Percentiles rank a stretch among this genome's conserved stretches.
These are phyloP conservation scores for Auricularia sp. DNA, from an alignment of 768 basidiomycete genomes.

Conservation along the genomic window DNA sequence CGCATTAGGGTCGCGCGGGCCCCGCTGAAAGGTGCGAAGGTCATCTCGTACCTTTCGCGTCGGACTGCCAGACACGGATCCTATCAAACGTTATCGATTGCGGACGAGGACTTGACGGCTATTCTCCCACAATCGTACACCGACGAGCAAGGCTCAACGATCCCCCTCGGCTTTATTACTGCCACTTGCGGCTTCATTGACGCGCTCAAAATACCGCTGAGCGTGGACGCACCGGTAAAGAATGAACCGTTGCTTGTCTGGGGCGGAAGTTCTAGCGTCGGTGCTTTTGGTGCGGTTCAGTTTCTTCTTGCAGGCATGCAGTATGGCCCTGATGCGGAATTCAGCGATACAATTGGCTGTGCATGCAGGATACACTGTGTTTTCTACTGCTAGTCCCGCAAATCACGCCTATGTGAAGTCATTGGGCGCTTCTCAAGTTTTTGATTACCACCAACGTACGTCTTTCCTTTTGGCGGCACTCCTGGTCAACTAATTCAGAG, in stretches of 20 bases:
- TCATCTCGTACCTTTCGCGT: no score
- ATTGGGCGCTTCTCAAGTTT: slow-evolving; percentile 9
- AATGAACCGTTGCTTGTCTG: not conserved
- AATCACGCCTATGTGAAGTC: slow-evolving; percentile 14
- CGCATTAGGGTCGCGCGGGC: no score
- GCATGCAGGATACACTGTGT: slow-evolving; percentile 12
- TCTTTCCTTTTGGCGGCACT: not conserved
- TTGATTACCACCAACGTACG: slow-evolving; percentile 7
- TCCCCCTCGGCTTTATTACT: slow-evolving; percentile 6
- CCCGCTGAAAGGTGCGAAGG: no score
- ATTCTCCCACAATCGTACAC: slow-evolving; percentile 2
- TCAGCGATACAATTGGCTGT: not conserved
- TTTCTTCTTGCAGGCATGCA: no score
- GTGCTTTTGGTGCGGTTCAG: not conserved
- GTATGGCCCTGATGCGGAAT: no score
- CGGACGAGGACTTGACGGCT: not conserved
- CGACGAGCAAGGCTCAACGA: slow-evolving; percentile 4
- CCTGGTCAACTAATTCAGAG: no score
- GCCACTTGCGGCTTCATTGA: slow-evolving; percentile 2
- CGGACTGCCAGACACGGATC: no score
- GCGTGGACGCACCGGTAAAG: not conserved
- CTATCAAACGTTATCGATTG: no score
- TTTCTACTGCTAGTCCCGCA: slow-evolving; percentile 13
- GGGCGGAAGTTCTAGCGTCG: not conserved
- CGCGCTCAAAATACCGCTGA: not conserved